Conservation (phyloP, 2,329 filamentous ascomycete species). For the Paecilomyces dactylethromorphus region DNA sequence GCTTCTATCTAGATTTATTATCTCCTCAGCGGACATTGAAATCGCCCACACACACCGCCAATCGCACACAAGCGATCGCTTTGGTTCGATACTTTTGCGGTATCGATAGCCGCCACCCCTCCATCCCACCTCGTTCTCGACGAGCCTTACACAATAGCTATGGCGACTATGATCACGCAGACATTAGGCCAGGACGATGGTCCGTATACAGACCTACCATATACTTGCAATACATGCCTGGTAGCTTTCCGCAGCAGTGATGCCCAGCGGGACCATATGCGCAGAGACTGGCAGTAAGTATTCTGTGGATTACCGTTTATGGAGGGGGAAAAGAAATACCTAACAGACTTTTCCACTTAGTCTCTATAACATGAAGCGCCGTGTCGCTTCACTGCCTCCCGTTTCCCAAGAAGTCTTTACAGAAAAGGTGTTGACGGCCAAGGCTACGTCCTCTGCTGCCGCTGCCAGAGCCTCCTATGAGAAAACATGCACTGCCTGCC, state of each 20-base stretch:
- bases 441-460: conserved; percentile 74
- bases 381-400: conserved; percentile 82
- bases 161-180: conserved; percentile 22
- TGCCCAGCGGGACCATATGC: conserved; percentile 91
- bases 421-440: conserved; percentile 89
- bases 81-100: background rate
- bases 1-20: too few species aligned
- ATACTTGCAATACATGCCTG: conserved; percentile 97
- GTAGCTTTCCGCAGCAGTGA: conserved; percentile 94
- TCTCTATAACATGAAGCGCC: conserved; percentile 92
- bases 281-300: conserved; percentile 95
- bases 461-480: conserved; percentile 86
- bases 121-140: conserved; percentile 15
- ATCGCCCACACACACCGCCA: background rate
- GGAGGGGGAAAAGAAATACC: background rate
- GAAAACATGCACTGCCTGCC: conserved; percentile 71
- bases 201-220: conserved; percentile 62
- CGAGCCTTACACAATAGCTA: conserved; percentile 9
- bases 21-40: background rate
- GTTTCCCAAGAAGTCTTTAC: conserved; percentile 89
- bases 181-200: conserved; percentile 11
- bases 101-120: background rate
- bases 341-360: conserved; percentile 36
- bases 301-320: conserved; percentile 1
- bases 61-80: background rate